These are phyloP conservation scores for Psophocarpus tetragonolobus DNA, from an alignment of 306 rosid species.

Conservation along the genomic window DNA sequence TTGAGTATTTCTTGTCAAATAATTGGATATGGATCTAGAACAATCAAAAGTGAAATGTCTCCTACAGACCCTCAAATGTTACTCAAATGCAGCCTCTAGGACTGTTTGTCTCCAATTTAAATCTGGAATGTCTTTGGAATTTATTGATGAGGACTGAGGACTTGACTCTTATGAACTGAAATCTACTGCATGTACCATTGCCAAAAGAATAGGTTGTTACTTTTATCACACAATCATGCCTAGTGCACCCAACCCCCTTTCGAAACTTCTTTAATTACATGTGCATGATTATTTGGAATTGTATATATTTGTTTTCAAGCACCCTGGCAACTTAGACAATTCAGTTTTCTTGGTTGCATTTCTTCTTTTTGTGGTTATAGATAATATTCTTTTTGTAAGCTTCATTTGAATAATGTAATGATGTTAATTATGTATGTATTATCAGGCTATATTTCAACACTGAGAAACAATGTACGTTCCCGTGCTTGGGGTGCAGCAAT, in stretches of 20 bases:
- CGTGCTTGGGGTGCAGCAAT: conserved; percentile 99
- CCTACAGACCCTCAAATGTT: background rate
- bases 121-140: background rate
- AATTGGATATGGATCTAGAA: background rate
- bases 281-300: background rate
- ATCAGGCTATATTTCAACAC: conserved; percentile 84
- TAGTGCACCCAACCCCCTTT: background rate
- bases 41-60: background rate
- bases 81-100: background rate
- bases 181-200: background rate
- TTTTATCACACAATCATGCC: background rate
- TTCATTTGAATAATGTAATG: conserved; percentile 28
- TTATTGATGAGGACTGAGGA: background rate
- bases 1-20: background rate
- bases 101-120: background rate
- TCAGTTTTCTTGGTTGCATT: conserved; percentile 6
- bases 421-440: conserved; percentile 18
- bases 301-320: background rate
- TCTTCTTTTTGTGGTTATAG: conserved; percentile 9
- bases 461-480: conserved; percentile 93
- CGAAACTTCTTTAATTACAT: background rate
- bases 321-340: background rate
- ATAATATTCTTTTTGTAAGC: conserved; percentile 3
- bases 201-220: background rate
- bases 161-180: background rate